These are phyloP conservation scores for Xylaria intraflava DNA, from an alignment of 495 filamentous ascomycete species.

Conservation along the genomic window DNA sequence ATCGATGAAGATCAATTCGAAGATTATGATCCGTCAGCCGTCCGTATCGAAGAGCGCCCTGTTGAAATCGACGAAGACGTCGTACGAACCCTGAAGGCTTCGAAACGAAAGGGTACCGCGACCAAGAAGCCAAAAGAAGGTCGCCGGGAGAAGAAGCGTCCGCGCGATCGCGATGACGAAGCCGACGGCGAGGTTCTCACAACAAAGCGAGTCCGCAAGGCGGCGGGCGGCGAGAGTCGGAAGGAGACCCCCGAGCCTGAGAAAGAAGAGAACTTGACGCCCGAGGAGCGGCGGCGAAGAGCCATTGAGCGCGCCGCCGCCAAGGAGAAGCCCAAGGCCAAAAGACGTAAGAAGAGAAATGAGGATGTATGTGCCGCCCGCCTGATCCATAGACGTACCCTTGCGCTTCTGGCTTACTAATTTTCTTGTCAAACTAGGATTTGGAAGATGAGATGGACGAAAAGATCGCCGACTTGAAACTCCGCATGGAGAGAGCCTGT, in stretches of 20 bases:
- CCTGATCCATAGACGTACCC: not conserved
- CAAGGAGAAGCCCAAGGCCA: constrained; percentile 56
- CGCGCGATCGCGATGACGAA: constrained; percentile 49
- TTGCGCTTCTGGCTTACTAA: not conserved
- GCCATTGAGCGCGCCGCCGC: constrained; percentile 77
- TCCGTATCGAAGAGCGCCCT: constrained; percentile 70
- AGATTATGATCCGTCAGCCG: constrained; percentile 74
- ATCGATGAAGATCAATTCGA: constrained; percentile 92
- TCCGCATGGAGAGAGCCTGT: constrained; percentile 88
- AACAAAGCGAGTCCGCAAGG: constrained; percentile 32
- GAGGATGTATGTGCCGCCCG: constrained; percentile 61
- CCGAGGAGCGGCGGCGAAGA: constrained; percentile 65
- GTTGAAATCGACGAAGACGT: constrained; percentile 86
- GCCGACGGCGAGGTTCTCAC: constrained; percentile 50
- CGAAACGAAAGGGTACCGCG: constrained; percentile 71
- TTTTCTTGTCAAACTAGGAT: constrained; percentile 48
- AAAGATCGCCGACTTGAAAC: constrained; percentile 80
- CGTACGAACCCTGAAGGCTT: constrained; percentile 58
- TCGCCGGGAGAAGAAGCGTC: constrained; percentile 67
- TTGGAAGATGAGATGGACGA: constrained; percentile 83
- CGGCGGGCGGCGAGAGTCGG: constrained; percentile 36
- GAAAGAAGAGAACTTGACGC: constrained; percentile 59
- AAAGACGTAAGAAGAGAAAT: constrained; percentile 77
- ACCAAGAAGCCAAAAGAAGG: constrained; percentile 69
- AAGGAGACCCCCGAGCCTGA: constrained; percentile 45